Evolutionary conservation across 2,329 filamentous ascomycete species (phyloP), one percentile per base, ranked within the genome.

Genomic region (Metarhizium humberi): DNA sequence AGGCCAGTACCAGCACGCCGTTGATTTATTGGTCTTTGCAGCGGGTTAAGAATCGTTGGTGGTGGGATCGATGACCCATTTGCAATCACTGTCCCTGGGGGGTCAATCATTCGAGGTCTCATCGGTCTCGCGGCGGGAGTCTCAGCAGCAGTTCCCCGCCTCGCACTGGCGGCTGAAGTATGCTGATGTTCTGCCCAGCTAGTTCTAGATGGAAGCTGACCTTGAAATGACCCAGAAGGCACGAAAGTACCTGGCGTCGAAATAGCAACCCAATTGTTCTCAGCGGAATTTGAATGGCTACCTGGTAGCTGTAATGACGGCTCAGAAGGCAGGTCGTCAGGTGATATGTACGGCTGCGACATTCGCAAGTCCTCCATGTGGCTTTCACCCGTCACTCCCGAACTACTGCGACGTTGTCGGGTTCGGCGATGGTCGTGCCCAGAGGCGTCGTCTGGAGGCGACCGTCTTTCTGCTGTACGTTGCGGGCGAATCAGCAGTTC

Each of bases 371-470:
- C 51, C 5, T 46, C n/a, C 13, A 48, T 3, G 4, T 30, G 34
- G 14, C 18, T 5, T n/a, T 49, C 49, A 34, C 42, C 43, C 25
- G 56, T 38, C 18, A 54, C 20, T 47, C 36, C 32, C 25, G 56
- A 49, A 43, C 57, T 58, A 51, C 57, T 60, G 46, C 63, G 64
- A 29, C 65, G 64, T 18, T 64, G 62, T 52, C 67, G 61, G 50
- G 62, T 66, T 50, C 67, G 60, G 46, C 67, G 65, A 50, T 66
- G 64, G 42, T 62, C 62, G 51, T 66, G 64, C 36, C 54, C 54
- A 10, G 42, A 50, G 18, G 53, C 54, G 51, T 68, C 67, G 50
- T 64, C 61, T 14, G 66, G 66, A 4, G 64, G 64, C 3, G 66
- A 63, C 18, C 65, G 65, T 57, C 66, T 60, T 38, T 62, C 63